Base-by-base conservation (phyloP, 176 grass and related monocot genomes). In the Typha latifolia region DNA sequence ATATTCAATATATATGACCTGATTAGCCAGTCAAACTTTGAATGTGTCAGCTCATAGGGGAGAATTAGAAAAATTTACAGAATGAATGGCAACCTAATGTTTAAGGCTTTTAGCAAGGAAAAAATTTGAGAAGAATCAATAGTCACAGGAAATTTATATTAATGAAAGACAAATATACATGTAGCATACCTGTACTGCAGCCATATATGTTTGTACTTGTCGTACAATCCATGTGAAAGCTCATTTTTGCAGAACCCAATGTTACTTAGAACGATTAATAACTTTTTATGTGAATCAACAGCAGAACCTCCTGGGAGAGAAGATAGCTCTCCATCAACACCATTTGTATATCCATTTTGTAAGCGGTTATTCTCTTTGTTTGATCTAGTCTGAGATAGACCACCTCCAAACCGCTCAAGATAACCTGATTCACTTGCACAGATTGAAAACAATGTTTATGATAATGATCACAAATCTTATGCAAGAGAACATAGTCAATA, bases 201-300 rank as follows among this genome's bases (percentile, higher is more conserved):
- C 94, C 94, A 99, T 71, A 99, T 90, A 68, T 99, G 85, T 76
- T 85, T 93, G 80, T 99, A 99, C 81, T 80, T 90, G 47, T 19
- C 70, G 62, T 99, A 93, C 79, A 99, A 79, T 69, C 81, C 75
- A 71, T 82, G 51, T 53, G 94, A 99, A 78, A 99, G 86, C 64
- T 99, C 94, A 50, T 74, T 79, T 87, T 90, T 99, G 57, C 89
- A 99, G 77, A 89, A 93, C 19, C 94, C 94, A 85, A 99, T 99
- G 70, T 99, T 99, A 84, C 94, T 93, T 76, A 99, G 76, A 87
- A 99, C 81, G 78, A 99, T 85, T 55, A 99, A 68, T 26, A 93
- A 83, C 49, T 99, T 99, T 74, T 86, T 93, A 62, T 90, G 83
- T 48, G 72, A 78, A 65, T 79, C 81, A 23, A 49, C 16, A 79